These are phyloP conservation scores for Acmispon strigosus DNA, from an alignment of 306 rosid species.

Conservation along the genomic window DNA sequence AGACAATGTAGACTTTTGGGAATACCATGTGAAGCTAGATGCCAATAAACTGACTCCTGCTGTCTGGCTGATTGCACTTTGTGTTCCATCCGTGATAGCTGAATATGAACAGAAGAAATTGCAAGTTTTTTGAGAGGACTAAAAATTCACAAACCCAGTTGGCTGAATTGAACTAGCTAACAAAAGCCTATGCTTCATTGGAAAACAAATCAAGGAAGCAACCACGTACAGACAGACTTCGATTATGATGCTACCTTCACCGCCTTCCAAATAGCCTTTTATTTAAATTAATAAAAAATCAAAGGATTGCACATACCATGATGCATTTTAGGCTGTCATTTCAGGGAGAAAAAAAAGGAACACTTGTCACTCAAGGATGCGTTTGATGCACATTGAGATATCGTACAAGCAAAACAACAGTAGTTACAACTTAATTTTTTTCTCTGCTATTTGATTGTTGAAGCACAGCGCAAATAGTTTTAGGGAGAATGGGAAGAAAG, in stretches of 20 bases:
- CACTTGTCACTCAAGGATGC: neutral
- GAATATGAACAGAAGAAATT: slow-evolving; percentile 27
- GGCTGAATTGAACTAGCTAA: neutral
- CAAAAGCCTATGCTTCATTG: neutral
- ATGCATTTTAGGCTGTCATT: neutral
- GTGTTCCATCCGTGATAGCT: slow-evolving; percentile 76
- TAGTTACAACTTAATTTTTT: too few relatives aligned
- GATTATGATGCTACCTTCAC: neutral
- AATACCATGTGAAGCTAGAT: slow-evolving; percentile 85
- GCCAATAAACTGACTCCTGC: slow-evolving; percentile 75
- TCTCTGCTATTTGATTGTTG: too few relatives aligned
- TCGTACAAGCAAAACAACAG: too few relatives aligned
- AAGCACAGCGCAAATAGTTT: too few relatives aligned
- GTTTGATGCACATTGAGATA: too few relatives aligned
- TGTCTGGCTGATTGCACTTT: slow-evolving; percentile 66
- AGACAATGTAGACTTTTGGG: slow-evolving; percentile 80
- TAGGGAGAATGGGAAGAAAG: too few relatives aligned
- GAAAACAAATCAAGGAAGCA: neutral
- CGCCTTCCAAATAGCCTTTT: neutral
- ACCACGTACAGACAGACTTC: neutral
- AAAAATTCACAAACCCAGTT: neutral
- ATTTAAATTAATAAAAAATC: too few relatives aligned
- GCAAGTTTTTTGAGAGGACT: neutral
- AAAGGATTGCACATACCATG: neutral
- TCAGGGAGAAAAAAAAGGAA: neutral